Percentiles rank a stretch among this genome's conserved stretches.
These are phyloP conservation scores for Helianthus annuus DNA, from an alignment of 129 eudicot genomes.

Conservation along the genomic window HanXRQr2.0-SUNRISE NC_035442.2:53072433-53072932, in stretches of 20 bases:
- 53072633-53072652: slow-evolving; percentile 91
- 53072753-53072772: not conserved
- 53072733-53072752: slow-evolving; percentile 1
- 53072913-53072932: slow-evolving; percentile 92
- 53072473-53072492: too few relatives aligned
- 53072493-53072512: too few relatives aligned
- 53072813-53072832: slow-evolving; percentile 96
- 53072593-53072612: too few relatives aligned
- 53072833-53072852: slow-evolving; percentile 92
- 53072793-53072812: slow-evolving; percentile 95
- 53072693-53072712: slow-evolving; percentile 62
- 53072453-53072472: too few relatives aligned
- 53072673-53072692: slow-evolving; percentile 69
- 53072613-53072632: too few relatives aligned
- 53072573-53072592: too few relatives aligned
- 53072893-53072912: slow-evolving; percentile 77
- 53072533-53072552: too few relatives aligned
- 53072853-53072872: slow-evolving; percentile 98
- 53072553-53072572: too few relatives aligned
- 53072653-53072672: slow-evolving; percentile 92
- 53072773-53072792: slow-evolving; percentile 46
- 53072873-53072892: slow-evolving; percentile 70
- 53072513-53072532: too few relatives aligned
- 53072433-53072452: too few relatives aligned
- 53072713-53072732: not conserved